Base-by-base conservation (phyloP, 169 alveolate species). In the Cryptosporidium ubiquitum region DNA sequence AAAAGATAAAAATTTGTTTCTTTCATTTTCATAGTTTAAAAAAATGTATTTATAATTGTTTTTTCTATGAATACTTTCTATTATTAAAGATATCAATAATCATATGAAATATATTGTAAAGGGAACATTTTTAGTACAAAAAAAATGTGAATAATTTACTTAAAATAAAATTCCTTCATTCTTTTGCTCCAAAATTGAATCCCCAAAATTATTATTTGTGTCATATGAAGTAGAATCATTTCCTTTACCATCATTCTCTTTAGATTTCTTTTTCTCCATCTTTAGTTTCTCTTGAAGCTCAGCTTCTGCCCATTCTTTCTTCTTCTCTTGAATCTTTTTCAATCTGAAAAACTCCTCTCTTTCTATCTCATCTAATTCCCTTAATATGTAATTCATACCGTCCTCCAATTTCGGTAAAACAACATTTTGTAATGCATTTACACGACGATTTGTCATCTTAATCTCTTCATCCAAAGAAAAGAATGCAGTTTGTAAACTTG, bases 391-490 rank as follows among this genome's bases (percentile, higher is more conserved):
- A 70, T 92, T 94, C 84, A 97, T 95, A 29, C 96, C 94, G 69
- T 93, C 95, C 68, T 94, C 96, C 47, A 97, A 93, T 68, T 97
- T 91, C 26, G 99, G 99, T 75, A 98, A 94, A 42, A 97, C 98
- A 68, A 97, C 96, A 85, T 96, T 96, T 91, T 98, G 99, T 39
- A 98, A 94, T 57, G 99, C 99, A 93, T 98, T 97, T 26, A 97
- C 99, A 91, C 99, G 96, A 91, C 99, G 91, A 93, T 96, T 96
- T 35, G 99, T 97, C 94, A 97, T 97, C 92, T 97, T 97, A 60
- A 98, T 97, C 49, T 96, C 98, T 93, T 98, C 98, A 91, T 97
- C 98, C 64, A 98, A 92, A 60, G 98, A 96, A 70, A 96, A 93
- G 92, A 96, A 97, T 84, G 97, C 95, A 39, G 98, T 96, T 85